Evolutionary conservation across 2,329 filamentous ascomycete species (phyloP).

Genomic region (Nigrospora osmanthi): DNA sequence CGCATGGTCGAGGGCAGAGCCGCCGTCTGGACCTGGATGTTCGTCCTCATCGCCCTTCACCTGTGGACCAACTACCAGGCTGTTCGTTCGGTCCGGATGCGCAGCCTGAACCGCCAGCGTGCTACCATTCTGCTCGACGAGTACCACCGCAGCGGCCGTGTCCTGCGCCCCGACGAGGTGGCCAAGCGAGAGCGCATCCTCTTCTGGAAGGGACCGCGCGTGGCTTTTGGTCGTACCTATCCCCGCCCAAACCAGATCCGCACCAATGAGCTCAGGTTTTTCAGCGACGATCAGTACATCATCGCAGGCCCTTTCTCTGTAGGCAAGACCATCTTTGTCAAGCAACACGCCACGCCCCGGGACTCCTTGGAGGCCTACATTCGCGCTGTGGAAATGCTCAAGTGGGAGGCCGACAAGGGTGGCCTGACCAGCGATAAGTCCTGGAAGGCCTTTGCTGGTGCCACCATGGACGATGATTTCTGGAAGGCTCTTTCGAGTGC

Average conservation of each 20-base stretch:
- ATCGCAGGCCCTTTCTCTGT: constrained; percentile 44
- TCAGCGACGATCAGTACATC: constrained; percentile 47
- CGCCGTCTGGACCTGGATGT: constrained; percentile 67
- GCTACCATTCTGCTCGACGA: constrained; percentile 68
- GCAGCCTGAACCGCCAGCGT: constrained; percentile 76
- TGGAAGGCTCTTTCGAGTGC: constrained; percentile 28
- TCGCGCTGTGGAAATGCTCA: constrained; percentile 18
- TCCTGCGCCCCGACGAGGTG: constrained; percentile 60
- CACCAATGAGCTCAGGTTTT: constrained; percentile 37
- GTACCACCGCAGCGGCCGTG: constrained; percentile 38
- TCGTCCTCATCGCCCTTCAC: constrained; percentile 67
- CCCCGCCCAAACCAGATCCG: constrained; percentile 11
- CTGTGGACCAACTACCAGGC: constrained; percentile 80
- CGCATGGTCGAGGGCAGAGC: constrained; percentile 61
- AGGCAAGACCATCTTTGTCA: constrained; percentile 53
- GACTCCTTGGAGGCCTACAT: constrained; percentile 27
- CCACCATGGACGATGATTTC: constrained; percentile 31
- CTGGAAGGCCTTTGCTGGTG: not conserved
- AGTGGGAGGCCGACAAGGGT: not conserved
- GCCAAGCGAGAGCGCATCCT: constrained; percentile 59
- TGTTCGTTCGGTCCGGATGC: constrained; percentile 77
- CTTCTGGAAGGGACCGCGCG: constrained; percentile 36
- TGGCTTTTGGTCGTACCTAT: constrained; percentile 27
- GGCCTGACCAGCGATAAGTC: not conserved
- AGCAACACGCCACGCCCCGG: constrained; percentile 42